Evolutionary conservation across 2,329 filamentous ascomycete genomes (phyloP), one percentile per base, ranked within the genome.

Genomic region (Apiospora koreana): DNA sequence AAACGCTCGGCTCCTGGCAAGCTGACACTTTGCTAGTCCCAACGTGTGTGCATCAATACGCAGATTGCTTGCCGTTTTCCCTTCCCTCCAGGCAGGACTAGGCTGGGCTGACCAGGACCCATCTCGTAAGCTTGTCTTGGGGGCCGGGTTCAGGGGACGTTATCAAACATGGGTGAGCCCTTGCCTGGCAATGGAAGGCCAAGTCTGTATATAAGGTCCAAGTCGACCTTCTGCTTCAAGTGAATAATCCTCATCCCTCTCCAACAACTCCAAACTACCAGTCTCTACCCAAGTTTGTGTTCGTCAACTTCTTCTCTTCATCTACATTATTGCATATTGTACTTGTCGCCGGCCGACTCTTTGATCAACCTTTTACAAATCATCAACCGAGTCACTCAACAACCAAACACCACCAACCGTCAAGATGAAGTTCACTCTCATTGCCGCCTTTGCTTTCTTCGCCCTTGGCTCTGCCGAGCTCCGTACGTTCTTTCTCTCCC

Each of bases 341-440:
- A 78, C 80, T 82, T 77, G 85, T 87, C 86, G 86, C 86, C 84
- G 86, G 85, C 77, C 86, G 85, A 87, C 85, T 76, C 79, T 79
- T 79, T 76, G 70, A 71, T 75, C 77, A 74, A 72, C 78, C 74
- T 68, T 74, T 71, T 46, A 65, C 67, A 70, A 71, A 35, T n/a
- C 21, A 62, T 43, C 41, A 43, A 43, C 9, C 41, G 41, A 28
- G 48, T 54, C 48, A 54, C 48, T 72, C 68, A 50, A 54, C 38
- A 43, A 43, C 64, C 23, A 25, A 25, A 43, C 28, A 41, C 28
- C 35, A 75, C 70, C 68, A 73, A 70, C 76, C 75, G 77, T 80
- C 83, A 88, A 82, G 71, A 89, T 89, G 87, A 84, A 87, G 83
- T 85, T 85, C 83, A 82, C 84, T 71, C 72, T 84, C 72, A 72